Evolutionary conservation across 768 basidiomycete species (phyloP).

Genomic region (Termitomyces sp.): DNA sequence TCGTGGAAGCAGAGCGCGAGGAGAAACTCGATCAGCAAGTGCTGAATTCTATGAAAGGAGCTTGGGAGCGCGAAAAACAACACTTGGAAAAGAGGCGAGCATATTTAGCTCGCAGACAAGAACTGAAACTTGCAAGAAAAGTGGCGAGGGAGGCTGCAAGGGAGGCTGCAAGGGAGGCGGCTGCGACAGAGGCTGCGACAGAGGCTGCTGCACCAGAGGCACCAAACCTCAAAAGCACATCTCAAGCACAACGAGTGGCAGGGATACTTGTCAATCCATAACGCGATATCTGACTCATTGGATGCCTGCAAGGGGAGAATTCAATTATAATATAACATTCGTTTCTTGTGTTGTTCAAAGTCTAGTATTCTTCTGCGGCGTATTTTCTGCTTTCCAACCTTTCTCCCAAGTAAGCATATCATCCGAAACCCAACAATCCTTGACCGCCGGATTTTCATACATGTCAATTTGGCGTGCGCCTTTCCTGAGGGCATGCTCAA

Average conservation of each 20-base stretch:
- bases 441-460: conserved; percentile 63
- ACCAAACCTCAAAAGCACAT: neutral
- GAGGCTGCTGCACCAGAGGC: neutral
- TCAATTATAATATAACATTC: neutral
- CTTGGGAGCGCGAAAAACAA: conserved; percentile 18
- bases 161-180: neutral
- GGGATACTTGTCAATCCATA: neutral
- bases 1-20: conserved; percentile 31
- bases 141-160: neutral
- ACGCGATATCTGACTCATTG: neutral
- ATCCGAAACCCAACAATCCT: conserved; percentile 69
- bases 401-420: conserved; percentile 67
- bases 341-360: neutral
- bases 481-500: conserved; percentile 75
- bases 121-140: conserved; percentile 10
- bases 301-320: neutral
- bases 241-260: neutral
- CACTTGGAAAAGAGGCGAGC: conserved; percentile 12
- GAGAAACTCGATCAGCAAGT: conserved; percentile 24
- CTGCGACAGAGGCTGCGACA: too few species aligned
- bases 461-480: conserved; percentile 63
- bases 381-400: conserved; percentile 13
- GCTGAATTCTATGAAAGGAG: conserved; percentile 19
- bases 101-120: conserved; percentile 10
- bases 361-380: neutral